Conservation (phyloP, 257 asterid species). For the Misopates orontium region DNA sequence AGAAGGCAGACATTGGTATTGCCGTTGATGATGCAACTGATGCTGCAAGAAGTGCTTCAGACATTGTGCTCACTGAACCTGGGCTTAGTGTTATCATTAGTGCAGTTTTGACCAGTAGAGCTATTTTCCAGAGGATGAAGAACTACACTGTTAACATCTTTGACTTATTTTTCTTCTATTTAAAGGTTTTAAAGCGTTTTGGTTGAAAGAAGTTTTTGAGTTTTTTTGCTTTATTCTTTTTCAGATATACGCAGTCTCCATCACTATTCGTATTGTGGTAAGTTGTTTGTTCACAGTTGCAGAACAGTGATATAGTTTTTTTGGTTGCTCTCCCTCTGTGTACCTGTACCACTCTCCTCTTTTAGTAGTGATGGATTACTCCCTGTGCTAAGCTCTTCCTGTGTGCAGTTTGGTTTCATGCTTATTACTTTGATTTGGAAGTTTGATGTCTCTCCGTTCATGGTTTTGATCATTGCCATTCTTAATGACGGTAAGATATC, state of each 20-base stretch:
- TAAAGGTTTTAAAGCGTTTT: slow-evolving; percentile 4
- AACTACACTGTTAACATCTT: slow-evolving; percentile 71
- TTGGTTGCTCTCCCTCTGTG: no score
- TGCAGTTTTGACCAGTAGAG: slow-evolving; percentile 96
- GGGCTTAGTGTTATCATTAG: slow-evolving; percentile 96
- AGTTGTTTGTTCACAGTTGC: slow-evolving; percentile 35
- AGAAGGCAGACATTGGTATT: slow-evolving; percentile 97
- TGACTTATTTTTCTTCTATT: not conserved
- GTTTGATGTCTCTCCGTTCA: slow-evolving; percentile 93
- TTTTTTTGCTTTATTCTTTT: slow-evolving; percentile 25
- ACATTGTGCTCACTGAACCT: slow-evolving; percentile 95
- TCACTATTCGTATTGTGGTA: slow-evolving; percentile 99
- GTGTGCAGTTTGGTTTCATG: slow-evolving; percentile 45
- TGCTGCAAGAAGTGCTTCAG: slow-evolving; percentile 97
- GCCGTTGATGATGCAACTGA: slow-evolving; percentile 98
- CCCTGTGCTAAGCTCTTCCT: no score
- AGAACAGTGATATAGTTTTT: no score
- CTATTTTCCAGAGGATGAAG: slow-evolving; percentile 99
- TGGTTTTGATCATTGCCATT: slow-evolving; percentile 98
- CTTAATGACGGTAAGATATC: slow-evolving; percentile 86
- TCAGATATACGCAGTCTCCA: slow-evolving; percentile 99
- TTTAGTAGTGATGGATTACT: slow-evolving; percentile 8
- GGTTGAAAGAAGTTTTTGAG: slow-evolving; percentile 16
- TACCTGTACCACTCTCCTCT: no score
- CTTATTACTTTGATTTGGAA: slow-evolving; percentile 93